Evolutionary conservation across 2,329 filamentous ascomycete species (phyloP), one percentile per base, ranked within the genome.

Genomic region (Ascochyta pisi): DNA sequence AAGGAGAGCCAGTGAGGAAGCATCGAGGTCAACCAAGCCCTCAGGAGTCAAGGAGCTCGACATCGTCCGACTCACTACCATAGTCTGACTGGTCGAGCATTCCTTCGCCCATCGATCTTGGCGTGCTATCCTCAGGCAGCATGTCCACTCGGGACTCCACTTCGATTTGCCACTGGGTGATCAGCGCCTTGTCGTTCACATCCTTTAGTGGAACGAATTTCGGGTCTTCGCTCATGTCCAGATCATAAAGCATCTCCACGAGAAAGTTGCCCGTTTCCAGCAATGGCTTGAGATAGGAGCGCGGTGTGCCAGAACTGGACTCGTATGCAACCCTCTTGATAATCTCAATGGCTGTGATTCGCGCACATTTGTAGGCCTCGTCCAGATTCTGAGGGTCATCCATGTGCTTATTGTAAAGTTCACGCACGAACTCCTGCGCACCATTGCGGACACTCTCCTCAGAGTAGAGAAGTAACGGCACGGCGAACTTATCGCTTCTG

Each of bases 31-130:
- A 54, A 54, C n/a, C 7, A 26, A n/a, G 3, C 13, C 15, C 27
- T 48, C 38, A 55, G 7, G 35, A 42, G 5, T 67, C 68, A 60
- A 64, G 60, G 8, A 67, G 54, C 16, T 73, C 67, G 23, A 62
- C 65, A 16, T 69, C 63, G 53, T 74, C 73, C 43, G 73, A 76
- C 61, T 76, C 73, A 67, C 68, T 74, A 8, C 66, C 71, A 63
- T 73, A 75, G 51, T 75, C 72, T 4, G 72, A 75, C n/a, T 71
- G 66, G 34, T 74, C 72, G 41, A 70, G 73, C 5, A 63, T 52
- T 15, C 39, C 54, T 37, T 73, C 73, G 7, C 60, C 70, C 31
- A 67, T 61, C 7, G 71, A 73, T 12, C 69, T 58, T n/a, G 66
- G 63, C 10, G 68, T 67, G 23, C 60, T 63, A n/a, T 69, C 64